Evolutionary conservation across 352 stramenopile species (phyloP), one percentile per base, ranked within the genome.

Genomic region (Pythium insidiosum): DNA sequence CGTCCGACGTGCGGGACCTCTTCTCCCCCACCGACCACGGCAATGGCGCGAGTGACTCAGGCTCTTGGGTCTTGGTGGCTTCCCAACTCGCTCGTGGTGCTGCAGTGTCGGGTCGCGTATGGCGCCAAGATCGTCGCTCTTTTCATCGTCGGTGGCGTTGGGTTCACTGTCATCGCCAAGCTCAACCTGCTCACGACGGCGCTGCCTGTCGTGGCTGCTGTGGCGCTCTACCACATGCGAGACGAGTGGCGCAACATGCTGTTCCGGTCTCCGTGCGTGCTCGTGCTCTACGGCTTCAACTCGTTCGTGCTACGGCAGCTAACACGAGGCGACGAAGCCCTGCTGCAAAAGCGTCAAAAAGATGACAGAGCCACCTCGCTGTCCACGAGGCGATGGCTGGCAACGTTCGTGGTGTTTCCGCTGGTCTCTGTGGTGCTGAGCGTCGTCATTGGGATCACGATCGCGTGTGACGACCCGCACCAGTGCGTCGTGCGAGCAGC

Each of bases 211-310:
- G 35, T 73, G 18, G 54, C 68, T 18, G 71, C 61, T 1, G 38
- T 61, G 16, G 63, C 44, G 10, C 56, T 91, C 2, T 91, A 88
- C 46, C 66, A 80, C 38, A 25, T 91, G 18, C 68, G 79, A 19
- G 63, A 67, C 23, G 74, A 83, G 59, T 91, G 79, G 79, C 66
- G 86, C 58, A 87, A 86, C 56, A 88, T 91, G 75, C 44, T 88
- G 15, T 69, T 87, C 21, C 68, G 79, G 2, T 50, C 84, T 9
- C 79, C 79, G 18, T 61, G 84, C 23, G 38, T 88, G 37, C 55
- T 77, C 5, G 51, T 85, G n/a, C 68, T 88, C 29, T 82, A 86
- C 50, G 69, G 60, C 22, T 87, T 84, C 55, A 91, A 91, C 54
- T 70, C 60, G 33, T 61, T 57, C 16, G 55, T 69, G 38, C 44